These are phyloP conservation scores for Phytophthora hibernalis DNA, from an alignment of 352 stramenopile genomes.

Conservation along the genomic window DNA sequence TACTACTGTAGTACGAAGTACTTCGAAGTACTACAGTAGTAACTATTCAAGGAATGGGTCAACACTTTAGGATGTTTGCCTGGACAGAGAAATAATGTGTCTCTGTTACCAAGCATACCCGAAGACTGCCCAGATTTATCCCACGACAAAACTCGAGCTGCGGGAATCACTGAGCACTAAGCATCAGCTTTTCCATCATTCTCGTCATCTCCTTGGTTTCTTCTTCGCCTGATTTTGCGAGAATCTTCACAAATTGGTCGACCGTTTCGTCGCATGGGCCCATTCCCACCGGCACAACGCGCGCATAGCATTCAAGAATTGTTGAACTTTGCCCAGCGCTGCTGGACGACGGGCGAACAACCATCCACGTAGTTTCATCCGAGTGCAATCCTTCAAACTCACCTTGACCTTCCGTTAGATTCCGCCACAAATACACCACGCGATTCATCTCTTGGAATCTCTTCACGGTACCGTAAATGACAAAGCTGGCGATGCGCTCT, in stretches of 20 bases:
- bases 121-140: too few relatives aligned
- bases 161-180: background rate
- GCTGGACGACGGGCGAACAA: constrained; percentile 24
- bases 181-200: constrained; percentile 27
- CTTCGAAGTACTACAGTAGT: too few relatives aligned
- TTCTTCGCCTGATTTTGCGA: constrained; percentile 22
- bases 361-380: constrained; percentile 55
- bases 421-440: constrained; percentile 55
- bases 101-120: too few relatives aligned
- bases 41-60: too few relatives aligned
- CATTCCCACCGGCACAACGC: constrained; percentile 31
- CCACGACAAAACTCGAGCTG: background rate
- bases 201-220: constrained; percentile 26
- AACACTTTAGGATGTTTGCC: too few relatives aligned
- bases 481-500: constrained; percentile 1
- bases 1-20: too few relatives aligned
- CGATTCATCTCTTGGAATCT: constrained; percentile 44
- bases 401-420: constrained; percentile 39
- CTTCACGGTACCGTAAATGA: constrained; percentile 30
- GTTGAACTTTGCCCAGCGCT: background rate
- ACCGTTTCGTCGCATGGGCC: constrained; percentile 7
- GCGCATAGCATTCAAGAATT: constrained; percentile 38
- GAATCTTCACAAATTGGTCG: constrained; percentile 30
- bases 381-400: constrained; percentile 41
- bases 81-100: too few relatives aligned